Percentiles rank a stretch among this genome's conserved stretches.
These are phyloP conservation scores for Cercospora zeae-maydis DNA, from an alignment of 2,329 filamentous ascomycete species.

Conservation along the genomic window DNA sequence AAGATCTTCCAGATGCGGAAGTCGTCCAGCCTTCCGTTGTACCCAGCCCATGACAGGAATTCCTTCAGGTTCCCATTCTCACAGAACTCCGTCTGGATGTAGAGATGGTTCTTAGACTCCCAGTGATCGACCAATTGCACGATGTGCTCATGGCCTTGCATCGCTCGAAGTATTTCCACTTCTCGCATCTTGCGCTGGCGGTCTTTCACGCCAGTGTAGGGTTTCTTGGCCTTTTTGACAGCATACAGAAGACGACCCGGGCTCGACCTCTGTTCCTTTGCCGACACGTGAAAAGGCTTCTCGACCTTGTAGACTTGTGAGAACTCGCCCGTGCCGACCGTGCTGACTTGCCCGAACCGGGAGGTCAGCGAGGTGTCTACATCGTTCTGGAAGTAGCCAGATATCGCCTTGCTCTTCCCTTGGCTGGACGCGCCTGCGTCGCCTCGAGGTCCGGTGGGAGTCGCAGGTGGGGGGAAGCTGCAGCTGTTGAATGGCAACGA, in stretches of 20 bases:
- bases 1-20: slow-evolving; percentile 99
- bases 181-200: slow-evolving; percentile 81
- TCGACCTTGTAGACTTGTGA: slow-evolving; percentile 85
- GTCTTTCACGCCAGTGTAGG: slow-evolving; percentile 73
- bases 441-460: slow-evolving; percentile 68
- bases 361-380: slow-evolving; percentile 70
- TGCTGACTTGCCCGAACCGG: slow-evolving; percentile 76
- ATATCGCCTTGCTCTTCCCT: slow-evolving; percentile 49
- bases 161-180: slow-evolving; percentile 71
- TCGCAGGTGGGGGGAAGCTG: slow-evolving; percentile 65
- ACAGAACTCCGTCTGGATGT: slow-evolving; percentile 97
- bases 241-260: slow-evolving; percentile 62
- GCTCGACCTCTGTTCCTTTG: slow-evolving; percentile 24
- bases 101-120: slow-evolving; percentile 81
- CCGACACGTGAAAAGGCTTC: slow-evolving; percentile 40
- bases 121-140: slow-evolving; percentile 80
- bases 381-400: slow-evolving; percentile 66
- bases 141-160: slow-evolving; percentile 79
- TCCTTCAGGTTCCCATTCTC: slow-evolving; percentile 87
- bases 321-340: slow-evolving; percentile 85
- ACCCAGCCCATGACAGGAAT: slow-evolving; percentile 78
- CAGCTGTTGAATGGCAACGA: slow-evolving; percentile 39
- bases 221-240: slow-evolving; percentile 86
- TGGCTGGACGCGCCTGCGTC: slow-evolving; percentile 56
- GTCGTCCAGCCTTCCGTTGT: slow-evolving; percentile 84